Evolutionary conservation across 495 filamentous ascomycete genomes (phyloP).

Genomic region (Aspergillus ostianus): DNA sequence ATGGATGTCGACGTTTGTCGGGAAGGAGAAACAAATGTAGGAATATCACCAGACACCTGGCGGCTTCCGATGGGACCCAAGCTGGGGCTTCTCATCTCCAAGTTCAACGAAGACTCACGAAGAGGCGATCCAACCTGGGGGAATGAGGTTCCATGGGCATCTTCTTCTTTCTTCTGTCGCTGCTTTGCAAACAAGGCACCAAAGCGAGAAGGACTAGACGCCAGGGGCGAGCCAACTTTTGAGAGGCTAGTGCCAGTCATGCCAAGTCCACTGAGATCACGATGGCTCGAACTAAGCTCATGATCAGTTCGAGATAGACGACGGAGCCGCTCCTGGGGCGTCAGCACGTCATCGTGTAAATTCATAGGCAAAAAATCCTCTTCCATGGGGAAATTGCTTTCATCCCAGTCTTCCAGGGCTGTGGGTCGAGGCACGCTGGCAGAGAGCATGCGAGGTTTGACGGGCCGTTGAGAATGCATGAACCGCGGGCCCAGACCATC

Average conservation of each 20-base stretch:
- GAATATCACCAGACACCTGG: constrained; percentile 52
- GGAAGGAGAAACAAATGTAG: constrained; percentile 63
- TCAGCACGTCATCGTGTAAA: constrained; percentile 89
- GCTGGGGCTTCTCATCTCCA: constrained; percentile 57
- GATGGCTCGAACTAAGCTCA: constrained; percentile 59
- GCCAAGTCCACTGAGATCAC: constrained; percentile 59
- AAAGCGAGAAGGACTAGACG: constrained; percentile 83
- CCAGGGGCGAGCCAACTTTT: constrained; percentile 78
- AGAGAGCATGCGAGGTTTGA: constrained; percentile 68
- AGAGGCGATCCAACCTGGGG: constrained; percentile 92
- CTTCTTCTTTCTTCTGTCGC: constrained; percentile 71
- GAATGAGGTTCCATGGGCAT: constrained; percentile 61
- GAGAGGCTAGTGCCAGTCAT: constrained; percentile 60
- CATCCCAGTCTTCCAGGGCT: constrained; percentile 73
- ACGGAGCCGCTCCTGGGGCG: constrained; percentile 83
- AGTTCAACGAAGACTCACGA: constrained; percentile 71
- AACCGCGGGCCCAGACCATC: constrained; percentile 61
- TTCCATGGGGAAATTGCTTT: constrained; percentile 82
- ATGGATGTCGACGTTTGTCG: constrained; percentile 65
- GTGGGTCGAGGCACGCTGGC: constrained; percentile 70
- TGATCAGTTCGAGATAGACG: constrained; percentile 72
- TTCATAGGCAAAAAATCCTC: constrained; percentile 88
- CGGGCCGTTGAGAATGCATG: constrained; percentile 81
- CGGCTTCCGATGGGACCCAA: constrained; percentile 56
- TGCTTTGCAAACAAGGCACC: constrained; percentile 77